Percentiles rank a stretch among this genome's conserved stretches.
phyloP scores from a whole-genome alignment of 768 basidiomycete species.

The Astraeus odoratus region DNA sequence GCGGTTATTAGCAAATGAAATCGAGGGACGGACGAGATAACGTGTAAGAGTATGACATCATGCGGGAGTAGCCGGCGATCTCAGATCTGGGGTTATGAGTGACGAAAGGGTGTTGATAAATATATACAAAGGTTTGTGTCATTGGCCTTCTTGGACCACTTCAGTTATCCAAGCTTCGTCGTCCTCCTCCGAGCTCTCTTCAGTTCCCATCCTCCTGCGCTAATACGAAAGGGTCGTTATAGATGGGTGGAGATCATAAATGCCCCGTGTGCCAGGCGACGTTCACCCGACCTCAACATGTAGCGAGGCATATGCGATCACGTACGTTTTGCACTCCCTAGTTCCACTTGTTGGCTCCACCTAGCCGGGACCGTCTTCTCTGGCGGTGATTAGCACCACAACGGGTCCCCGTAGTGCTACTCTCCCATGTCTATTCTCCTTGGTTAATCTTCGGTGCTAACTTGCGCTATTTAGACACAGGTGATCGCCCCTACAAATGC shows the following conservation, averaged over 20 bases:
- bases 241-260: constrained; percentile 83
- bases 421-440: constrained; percentile 7
- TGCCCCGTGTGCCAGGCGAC: constrained; percentile 85
- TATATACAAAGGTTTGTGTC: constrained; percentile 32
- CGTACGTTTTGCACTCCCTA: constrained; percentile 44
- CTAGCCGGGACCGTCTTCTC: constrained; percentile 7
- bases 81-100: constrained; percentile 26
- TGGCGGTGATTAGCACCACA: not conserved
- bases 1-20: not conserved
- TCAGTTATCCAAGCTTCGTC: constrained; percentile 11
- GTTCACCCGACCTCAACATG: constrained; percentile 86
- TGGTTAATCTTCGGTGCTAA: constrained; percentile 6
- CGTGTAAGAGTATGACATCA: constrained; percentile 23
- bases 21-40: constrained; percentile 4
- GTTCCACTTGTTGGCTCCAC: constrained; percentile 18
- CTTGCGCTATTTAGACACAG: constrained; percentile 53
- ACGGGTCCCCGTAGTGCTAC: constrained; percentile 3
- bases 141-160: constrained; percentile 23
- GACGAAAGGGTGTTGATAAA: constrained; percentile 21
- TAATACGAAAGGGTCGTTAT: constrained; percentile 4
- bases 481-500: constrained; percentile 86
- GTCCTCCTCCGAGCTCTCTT: too few relatives aligned
- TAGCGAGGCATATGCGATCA: constrained; percentile 85
- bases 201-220: constrained; percentile 1
- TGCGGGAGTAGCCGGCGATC: constrained; percentile 24